Conservation (phyloP, 2,329 filamentous ascomycete species). For the Pseudogymnoascus sp. region DNA sequence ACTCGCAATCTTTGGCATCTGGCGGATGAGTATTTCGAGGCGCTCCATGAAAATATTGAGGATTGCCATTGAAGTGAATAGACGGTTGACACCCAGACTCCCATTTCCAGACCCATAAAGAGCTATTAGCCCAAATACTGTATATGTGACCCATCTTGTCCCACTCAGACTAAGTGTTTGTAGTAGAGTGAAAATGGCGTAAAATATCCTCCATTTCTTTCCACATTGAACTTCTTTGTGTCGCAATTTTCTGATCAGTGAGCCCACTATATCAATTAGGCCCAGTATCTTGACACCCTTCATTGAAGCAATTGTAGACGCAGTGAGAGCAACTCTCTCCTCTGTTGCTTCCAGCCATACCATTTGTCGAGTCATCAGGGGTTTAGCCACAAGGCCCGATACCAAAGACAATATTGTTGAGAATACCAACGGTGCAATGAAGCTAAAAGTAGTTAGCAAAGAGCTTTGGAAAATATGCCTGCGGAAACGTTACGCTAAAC, state of each 20-base stretch:
- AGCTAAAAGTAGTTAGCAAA: not conserved
- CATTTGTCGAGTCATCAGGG: slow-evolving; percentile 16
- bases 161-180: not conserved
- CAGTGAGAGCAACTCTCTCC: slow-evolving; percentile 34
- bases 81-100: not conserved
- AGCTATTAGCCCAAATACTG: not conserved
- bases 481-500: slow-evolving; percentile 22
- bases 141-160: slow-evolving; percentile 8
- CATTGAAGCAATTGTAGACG: slow-evolving; percentile 35
- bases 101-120: not conserved
- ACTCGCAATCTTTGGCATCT: not conserved
- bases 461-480: not conserved
- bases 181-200: not conserved
- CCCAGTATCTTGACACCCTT: slow-evolving; percentile 41
- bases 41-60: slow-evolving; percentile 8
- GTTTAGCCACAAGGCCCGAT: not conserved
- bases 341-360: slow-evolving; percentile 37
- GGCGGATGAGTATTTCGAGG: slow-evolving; percentile 8
- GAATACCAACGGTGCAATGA: not conserved
- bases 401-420: not conserved
- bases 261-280: slow-evolving; percentile 28
- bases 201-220: not conserved
- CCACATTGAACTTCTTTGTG: slow-evolving; percentile 1
- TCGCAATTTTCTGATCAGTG: not conserved
- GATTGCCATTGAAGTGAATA: slow-evolving; percentile 4